Evolutionary conservation across 176 grass and related monocot species (phyloP), one percentile per base, ranked within the genome.

Genomic region (Neostapfia colusana): DNA sequence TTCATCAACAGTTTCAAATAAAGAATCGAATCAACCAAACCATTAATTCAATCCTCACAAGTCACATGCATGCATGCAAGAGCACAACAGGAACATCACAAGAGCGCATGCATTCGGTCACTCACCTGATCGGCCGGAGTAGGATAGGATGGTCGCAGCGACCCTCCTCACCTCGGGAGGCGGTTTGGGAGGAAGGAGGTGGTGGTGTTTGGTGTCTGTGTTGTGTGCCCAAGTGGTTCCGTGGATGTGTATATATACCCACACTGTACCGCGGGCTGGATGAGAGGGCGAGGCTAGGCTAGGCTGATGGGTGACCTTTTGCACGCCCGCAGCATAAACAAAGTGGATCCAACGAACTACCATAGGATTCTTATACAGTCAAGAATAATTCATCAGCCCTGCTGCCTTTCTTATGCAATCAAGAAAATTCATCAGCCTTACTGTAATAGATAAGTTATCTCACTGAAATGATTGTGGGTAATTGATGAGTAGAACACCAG

Each of bases 151-250:
- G 50, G 3, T 23, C 15, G 40, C 17, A 18, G n/a, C 45, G 31
- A 31, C 31, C 31, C 35, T 8, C 37, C 40, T 70, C 64, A 50
- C 56, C 78, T 81, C 56, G 40, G 78, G 39, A 58, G 23, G 2
- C 55, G 63, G 73, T 65, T 80, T 27, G 43, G 18, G 53, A 20
- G 55, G 61, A 25, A 14, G 23, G 49, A 67, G 65, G 45, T 2
- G 68, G 72, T 64, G 78, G 67, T 72, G 43, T 70, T 70, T 79
- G 75, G 70, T 84, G 63, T 65, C 21, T 82, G 59, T 72, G 74
- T 53, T 64, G 45, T 65, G 59, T 45, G 60, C n/a, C 55, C 34
- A 78, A 31, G 39, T n/a, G 55, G 25, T 15, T 45, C 58, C 74
- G 16, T 26, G 34, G 39, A 28, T 38, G 23, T 75, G 46, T 63